Percentiles rank a stretch among this genome's conserved stretches.
phyloP scores from a whole-genome alignment of 2,329 filamentous ascomycete species.

The Verticillium albo-atrum region DNA sequence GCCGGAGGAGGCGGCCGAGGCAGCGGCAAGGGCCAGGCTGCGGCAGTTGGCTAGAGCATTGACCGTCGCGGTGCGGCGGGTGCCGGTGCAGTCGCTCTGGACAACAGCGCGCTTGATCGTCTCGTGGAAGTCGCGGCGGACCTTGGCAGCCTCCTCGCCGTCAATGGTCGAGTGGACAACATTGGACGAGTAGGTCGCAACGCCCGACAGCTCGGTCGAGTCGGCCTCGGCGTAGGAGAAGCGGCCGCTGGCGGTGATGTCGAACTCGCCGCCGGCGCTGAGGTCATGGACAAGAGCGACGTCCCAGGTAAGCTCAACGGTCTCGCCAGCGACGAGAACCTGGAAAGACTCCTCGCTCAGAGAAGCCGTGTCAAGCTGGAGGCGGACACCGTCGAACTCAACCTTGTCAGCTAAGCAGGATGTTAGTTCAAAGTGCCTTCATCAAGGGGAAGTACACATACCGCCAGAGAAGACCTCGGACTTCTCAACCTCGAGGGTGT shows the following conservation, averaged over 20 bases:
- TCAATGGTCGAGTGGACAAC: constrained; percentile 52
- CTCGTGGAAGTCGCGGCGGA: constrained; percentile 38
- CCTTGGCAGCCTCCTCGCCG: constrained; percentile 46
- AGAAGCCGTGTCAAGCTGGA: constrained; percentile 38
- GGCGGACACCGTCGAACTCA: constrained; percentile 48
- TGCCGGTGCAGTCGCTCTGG: constrained; percentile 49
- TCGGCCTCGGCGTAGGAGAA: constrained; percentile 50
- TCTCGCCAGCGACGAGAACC: constrained; percentile 41
- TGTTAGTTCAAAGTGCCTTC: constrained; percentile 3
- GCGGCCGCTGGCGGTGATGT: constrained; percentile 50
- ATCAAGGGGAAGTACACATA: constrained; percentile 21
- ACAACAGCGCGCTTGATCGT: constrained; percentile 43
- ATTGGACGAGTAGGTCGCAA: constrained; percentile 55
- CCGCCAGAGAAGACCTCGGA: constrained; percentile 42
- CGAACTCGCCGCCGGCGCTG: constrained; percentile 47
- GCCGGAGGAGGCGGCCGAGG: constrained; percentile 44
- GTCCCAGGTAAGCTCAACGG: constrained; percentile 49
- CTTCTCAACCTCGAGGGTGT: constrained; percentile 49
- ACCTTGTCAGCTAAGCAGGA: constrained; percentile 30
- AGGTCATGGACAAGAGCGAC: constrained; percentile 52
- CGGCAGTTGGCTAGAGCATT: constrained; percentile 51
- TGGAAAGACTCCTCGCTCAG: constrained; percentile 46
- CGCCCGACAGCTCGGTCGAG: constrained; percentile 48
- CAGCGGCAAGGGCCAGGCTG: constrained; percentile 47
- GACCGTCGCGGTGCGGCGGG: constrained; percentile 35